Base-by-base conservation (phyloP, 169 alveolate genomes). In the Neospora caninum region DNA sequence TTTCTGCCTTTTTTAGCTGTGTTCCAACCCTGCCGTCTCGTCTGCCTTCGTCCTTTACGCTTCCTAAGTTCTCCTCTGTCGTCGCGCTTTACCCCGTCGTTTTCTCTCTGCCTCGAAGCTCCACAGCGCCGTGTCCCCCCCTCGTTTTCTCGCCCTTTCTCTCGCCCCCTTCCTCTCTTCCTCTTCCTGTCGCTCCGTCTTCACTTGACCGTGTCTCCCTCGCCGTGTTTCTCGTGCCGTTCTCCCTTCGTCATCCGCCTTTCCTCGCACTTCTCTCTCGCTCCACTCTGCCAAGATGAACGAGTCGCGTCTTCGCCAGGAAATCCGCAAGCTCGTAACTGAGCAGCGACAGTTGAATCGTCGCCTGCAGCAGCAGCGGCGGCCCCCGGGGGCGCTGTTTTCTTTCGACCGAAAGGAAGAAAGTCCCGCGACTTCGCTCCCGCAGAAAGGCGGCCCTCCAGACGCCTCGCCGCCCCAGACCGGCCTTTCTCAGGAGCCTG, bases 301-400 rank as follows among this genome's bases (percentile, higher is more conserved):
- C 38, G 89, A 82, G 38, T 25, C 53, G 25, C 89, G 53, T 38
- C 89, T 82, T 38, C 89, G 64, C 6, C 67, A 82, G 64, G 89
- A 82, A 31, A 82, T 82, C 39, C 89, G 89, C 39, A 41, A 49
- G 89, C 89, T 82, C 67, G 89, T 82, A 20, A 82, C 53, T 0
- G 89, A 82, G 67, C 89, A 82, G 64, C 64, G 89, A 31, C 89
- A 82, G 38, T 67, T 82, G 42, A 82, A 82, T 25, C 89, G 89
- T 4, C 89, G 89, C 16, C 89, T 82, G 69, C 89, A 82, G 89
- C 89, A 82, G 69, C 89, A 82, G 53, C 89, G 41, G 89, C 53
- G 73, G 34, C 73, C 73, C 31, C 73, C 34, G 7, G 73, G 73
- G n/a, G 73, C 4, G 73, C 31, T 64, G 34, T 64, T 64, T 22